Evolutionary conservation across 2,329 filamentous ascomycete genomes (phyloP), one percentile per base, ranked within the genome.

Genomic region (Fusarium marasasianum): DNA sequence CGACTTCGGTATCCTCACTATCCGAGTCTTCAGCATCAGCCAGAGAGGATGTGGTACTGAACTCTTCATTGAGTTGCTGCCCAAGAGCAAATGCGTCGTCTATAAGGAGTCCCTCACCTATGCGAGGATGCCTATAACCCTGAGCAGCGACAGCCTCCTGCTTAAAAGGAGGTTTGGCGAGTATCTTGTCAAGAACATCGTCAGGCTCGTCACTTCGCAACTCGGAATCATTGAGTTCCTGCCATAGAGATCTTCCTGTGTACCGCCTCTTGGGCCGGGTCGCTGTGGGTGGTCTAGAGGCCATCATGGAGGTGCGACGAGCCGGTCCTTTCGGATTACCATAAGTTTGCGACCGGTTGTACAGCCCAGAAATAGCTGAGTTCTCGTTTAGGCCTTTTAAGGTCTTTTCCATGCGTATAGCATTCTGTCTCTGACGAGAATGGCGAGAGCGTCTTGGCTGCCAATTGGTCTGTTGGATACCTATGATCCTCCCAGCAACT

Each of bases 51-150:
- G 10, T 15, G 17, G 47, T n/a, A 26, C 37, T 24, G n/a, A 41
- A 72, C 47, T 72, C 63, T 22, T 38, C 13, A 8, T 37, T 47
- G 38, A 74, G 47, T 15, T 65, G 20, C 9, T n/a, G 17, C 37
- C 50, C 63, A 35, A 29, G 14, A 8, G 20, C 3, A 15, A 72
- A 5, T 6, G 57, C 18, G 35, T 40, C 45, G 37, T 33, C 20
- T 48, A 74, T 72, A 24, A 59, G 24, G 15, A 48, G 29, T 29
- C 58, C 31, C 8, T 44, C 10, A 8, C 40, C 24, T 26, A 22
- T 37, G n/a, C 5, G 26, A 29, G 37, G 51, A 43, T 13, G 18
- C 14, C 12, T 7, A 29, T 41, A n/a, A 31, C 24, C 51, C 24
- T 29, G 45, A 22, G 47, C 12, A 33, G 31, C 14, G 26, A 11